These are phyloP conservation scores for Coemansia biformis DNA, from an alignment of 192 early-diverging fungal genomes.

Conservation along the genomic window DNA sequence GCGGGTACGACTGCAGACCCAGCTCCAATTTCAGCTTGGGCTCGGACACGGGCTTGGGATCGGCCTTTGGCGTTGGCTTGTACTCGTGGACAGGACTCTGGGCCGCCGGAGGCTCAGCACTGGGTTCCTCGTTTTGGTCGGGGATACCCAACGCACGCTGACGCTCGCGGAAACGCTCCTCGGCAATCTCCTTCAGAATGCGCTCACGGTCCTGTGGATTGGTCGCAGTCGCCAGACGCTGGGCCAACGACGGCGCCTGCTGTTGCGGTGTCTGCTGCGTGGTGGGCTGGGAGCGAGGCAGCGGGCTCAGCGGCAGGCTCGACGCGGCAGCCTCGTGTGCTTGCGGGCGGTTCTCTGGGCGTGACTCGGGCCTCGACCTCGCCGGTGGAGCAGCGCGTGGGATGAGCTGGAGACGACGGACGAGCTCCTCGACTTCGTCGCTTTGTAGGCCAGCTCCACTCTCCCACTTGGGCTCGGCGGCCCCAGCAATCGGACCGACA, in stretches of 20 bases:
- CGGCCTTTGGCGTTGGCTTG: too few relatives aligned
- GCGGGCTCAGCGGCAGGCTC: neutral
- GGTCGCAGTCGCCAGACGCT: conserved; percentile 26
- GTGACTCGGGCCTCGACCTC: neutral
- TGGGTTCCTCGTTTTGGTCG: conserved; percentile 8
- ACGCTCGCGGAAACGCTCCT: conserved; percentile 46
- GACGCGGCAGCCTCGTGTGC: too few relatives aligned
- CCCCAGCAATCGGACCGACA: neutral
- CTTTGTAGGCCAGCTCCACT: conserved; percentile 15
- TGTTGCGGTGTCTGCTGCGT: neutral
- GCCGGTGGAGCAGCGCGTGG: conserved; percentile 6
- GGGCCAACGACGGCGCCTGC: conserved; percentile 17
- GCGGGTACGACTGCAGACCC: conserved; percentile 1
- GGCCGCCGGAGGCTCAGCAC: too few relatives aligned
- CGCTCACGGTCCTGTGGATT: conserved; percentile 38
- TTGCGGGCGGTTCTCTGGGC: too few relatives aligned
- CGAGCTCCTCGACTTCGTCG: conserved; percentile 27
- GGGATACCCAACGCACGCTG: conserved; percentile 29
- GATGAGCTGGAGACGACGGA: conserved; percentile 23
- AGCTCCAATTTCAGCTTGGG: conserved; percentile 2
- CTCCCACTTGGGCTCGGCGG: conserved; percentile 13
- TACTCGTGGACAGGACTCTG: too few relatives aligned
- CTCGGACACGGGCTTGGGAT: conserved; percentile 1
- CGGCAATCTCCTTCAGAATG: conserved; percentile 42
- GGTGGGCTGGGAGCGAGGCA: neutral